Percentiles rank a stretch among this genome's conserved stretches.
phyloP scores from a whole-genome alignment of 257 asterid genomes.

The Petunia secreta region DNA sequence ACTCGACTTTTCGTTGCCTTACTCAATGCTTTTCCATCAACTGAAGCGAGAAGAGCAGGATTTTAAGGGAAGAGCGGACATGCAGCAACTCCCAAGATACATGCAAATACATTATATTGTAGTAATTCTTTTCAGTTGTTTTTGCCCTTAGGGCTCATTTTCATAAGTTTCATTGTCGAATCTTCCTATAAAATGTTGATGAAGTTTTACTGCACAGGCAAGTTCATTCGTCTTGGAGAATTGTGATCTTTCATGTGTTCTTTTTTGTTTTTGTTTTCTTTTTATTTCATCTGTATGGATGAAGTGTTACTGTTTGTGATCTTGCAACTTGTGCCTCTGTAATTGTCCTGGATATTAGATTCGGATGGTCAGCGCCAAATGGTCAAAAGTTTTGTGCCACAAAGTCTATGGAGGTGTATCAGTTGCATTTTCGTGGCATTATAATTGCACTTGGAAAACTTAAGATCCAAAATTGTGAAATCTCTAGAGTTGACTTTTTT shows the following conservation, averaged over 20 bases:
- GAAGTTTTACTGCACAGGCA: not conserved
- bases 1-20: not conserved
- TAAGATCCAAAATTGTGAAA: not conserved
- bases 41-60: constrained; percentile 22
- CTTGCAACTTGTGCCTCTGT: not conserved
- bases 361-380: not conserved
- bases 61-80: not conserved
- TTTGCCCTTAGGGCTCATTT: not conserved
- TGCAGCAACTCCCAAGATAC: not conserved
- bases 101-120: constrained; percentile 8
- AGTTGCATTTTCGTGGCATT: not conserved
- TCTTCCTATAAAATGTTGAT: not conserved
- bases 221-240: constrained; percentile 9
- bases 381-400: not conserved
- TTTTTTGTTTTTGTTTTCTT: not conserved
- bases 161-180: not conserved
- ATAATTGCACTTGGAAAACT: not conserved
- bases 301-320: not conserved
- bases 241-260: not conserved
- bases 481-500: not conserved
- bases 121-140: constrained; percentile 10
- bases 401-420: not conserved
- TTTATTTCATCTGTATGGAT: not conserved
- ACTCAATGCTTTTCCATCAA: constrained; percentile 15
- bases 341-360: constrained; percentile 1